Base-by-base conservation (phyloP, 2,329 filamentous ascomycete genomes). In the Xylaria sp. region DNA sequence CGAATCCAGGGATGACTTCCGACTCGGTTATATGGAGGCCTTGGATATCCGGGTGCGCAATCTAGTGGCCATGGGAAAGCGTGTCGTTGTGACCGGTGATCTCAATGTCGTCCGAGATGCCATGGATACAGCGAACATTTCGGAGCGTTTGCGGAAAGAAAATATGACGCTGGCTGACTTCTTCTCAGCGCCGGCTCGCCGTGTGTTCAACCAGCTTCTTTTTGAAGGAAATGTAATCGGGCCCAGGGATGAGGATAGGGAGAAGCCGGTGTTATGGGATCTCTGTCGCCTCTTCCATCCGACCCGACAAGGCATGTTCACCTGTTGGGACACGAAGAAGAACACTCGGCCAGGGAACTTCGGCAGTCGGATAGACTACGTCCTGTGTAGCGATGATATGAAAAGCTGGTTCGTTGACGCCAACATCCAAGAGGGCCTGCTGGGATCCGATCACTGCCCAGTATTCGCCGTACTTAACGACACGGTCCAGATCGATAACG, bases 321-420 rank as follows among this genome's bases (percentile, higher is more conserved):
- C 96, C 0, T 97, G 95, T 79, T 98, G 95, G 95, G 94, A 98
- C 72, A 94, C 93, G 60, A 94, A 92, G 79, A 92, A 94, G 77
- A 98, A 98, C 80, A 93, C 93, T n/a, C 87, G 96, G n/a, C 95
- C 95, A 2, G 94, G 93, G 2, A 98, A 98, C 78, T 97, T 92
- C 80, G 96, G 96, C 6, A 92, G 93, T 64, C 89, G 96, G 44
- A 98, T 98, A 74, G 96, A 99, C 80, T 98, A 97, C 80, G 88
- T 99, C 20, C 86, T 98, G 3, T 97, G 94, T 78, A 96, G 90
- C 72, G 84, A 91, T 50, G 87, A 88, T 44, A 92, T 97, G 84
- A 92, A 90, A 75, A 83, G 87, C 61, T 98, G 94, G 94, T 92
- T 97, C 76, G 84, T 83, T 32, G 88, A 90, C 52, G 89, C 93